These are phyloP conservation scores for Mallotus nudiflorus DNA, from an alignment of 345 rosid genomes.

Conservation along the genomic window DNA sequence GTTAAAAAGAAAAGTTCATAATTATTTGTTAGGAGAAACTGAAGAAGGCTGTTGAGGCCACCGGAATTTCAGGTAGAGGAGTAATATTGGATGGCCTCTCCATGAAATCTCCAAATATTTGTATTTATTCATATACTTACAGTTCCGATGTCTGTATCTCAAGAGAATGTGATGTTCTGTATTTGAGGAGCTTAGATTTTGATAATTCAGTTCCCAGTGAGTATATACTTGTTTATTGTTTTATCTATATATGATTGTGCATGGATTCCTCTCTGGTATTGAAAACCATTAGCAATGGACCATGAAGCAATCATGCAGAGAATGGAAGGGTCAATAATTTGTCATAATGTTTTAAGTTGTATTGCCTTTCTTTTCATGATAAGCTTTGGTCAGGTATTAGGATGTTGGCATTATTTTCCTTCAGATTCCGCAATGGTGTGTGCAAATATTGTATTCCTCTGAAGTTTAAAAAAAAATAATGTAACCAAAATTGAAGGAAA, in stretches of 20 bases:
- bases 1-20: conserved; percentile 28
- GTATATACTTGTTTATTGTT: not conserved
- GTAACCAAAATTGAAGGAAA: too few relatives aligned
- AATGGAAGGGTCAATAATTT: too few relatives aligned
- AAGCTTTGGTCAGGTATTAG: too few relatives aligned
- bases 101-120: conserved; percentile 46
- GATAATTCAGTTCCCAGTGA: conserved; percentile 2
- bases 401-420: too few relatives aligned
- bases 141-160: conserved; percentile 19
- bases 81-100: conserved; percentile 44
- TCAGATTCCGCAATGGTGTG: too few relatives aligned
- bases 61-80: conserved; percentile 40
- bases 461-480: too few relatives aligned
- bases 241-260: not conserved
- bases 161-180: conserved; percentile 21
- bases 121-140: conserved; percentile 29
- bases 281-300: too few relatives aligned
- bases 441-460: too few relatives aligned
- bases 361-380: too few relatives aligned
- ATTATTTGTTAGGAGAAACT: conserved; percentile 41
- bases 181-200: conserved; percentile 14
- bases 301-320: too few relatives aligned
- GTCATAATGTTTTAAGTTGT: too few relatives aligned
- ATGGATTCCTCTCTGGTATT: not conserved
- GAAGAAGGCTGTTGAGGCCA: conserved; percentile 41